Evolutionary conservation across 495 filamentous ascomycete species (phyloP), one percentile per base, ranked within the genome.

Genomic region (Penicillium antarcticum): DNA sequence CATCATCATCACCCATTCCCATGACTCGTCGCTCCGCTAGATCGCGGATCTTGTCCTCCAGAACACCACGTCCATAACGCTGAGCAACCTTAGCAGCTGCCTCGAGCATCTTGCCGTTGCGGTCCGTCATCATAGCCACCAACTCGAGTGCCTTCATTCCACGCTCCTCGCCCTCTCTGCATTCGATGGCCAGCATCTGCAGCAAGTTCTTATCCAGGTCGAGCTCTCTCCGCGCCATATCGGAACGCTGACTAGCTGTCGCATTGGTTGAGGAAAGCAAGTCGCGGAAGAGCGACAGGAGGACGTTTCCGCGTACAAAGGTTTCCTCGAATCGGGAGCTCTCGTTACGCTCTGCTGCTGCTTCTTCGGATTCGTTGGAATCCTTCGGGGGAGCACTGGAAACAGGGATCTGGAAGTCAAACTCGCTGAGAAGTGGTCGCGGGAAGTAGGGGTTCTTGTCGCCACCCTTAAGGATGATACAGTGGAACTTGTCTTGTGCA

Each of bases 401-500:
- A 35, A 96, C 72, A 1, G 94, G 94, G 18, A 97, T 81, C 39
- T 84, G 79, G 73, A 98, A 95, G 35, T 92, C 90, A 61, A 97
- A 97, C 68, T 98, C 94, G 52, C 83, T 88, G 33, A 98, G 87
- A 36, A 97, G 72, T 0, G 94, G 91, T 5, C 90, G 86, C 1
- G 94, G 94, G 73, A 97, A 97, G 75, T 96, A 96, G 3, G 94
- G 94, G 65, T 97, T 83, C 62, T 86, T 79, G 60, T 98, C 95
- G 11, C 86, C 87, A 48, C 94, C 94, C 70, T 98, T 97, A 57
- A 98, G 86, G 57, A 98, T 97, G 69, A 97, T 96, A 70, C 95
- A 97, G 73, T 97, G 92, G 69, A 98, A 98, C 61, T 88, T 95
- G 56, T 86, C 79, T 55, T 92, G 83, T 13, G 91, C 91, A 2